These are phyloP conservation scores for Lactifluus subvellereus DNA, from an alignment of 768 basidiomycete species.

Conservation along the genomic window DNA sequence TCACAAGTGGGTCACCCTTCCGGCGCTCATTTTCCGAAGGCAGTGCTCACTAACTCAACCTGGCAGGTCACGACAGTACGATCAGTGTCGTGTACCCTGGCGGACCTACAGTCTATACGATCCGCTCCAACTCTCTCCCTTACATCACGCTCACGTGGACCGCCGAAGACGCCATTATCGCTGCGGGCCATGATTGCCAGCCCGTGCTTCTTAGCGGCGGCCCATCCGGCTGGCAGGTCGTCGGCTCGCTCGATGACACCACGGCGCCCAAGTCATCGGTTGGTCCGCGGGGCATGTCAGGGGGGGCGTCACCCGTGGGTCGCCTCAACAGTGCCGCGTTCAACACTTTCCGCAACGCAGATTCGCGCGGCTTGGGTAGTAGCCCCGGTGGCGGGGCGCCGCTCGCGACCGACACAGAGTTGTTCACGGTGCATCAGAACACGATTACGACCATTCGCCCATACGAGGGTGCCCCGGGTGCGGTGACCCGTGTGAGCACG, in stretches of 20 bases:
- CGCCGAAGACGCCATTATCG: conserved; percentile 73
- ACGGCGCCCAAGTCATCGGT: conserved; percentile 41
- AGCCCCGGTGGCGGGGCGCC: conserved; percentile 31
- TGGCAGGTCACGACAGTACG: conserved; percentile 87
- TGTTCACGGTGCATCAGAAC: conserved; percentile 94
- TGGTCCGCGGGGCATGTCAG: conserved; percentile 42
- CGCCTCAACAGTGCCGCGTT: conserved; percentile 91
- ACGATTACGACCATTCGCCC: conserved; percentile 89
- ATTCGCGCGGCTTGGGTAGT: conserved; percentile 56
- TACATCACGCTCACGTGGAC: conserved; percentile 83
- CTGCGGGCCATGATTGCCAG: conserved; percentile 97
- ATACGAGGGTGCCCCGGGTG: conserved; percentile 54
- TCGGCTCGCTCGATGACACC: conserved; percentile 84
- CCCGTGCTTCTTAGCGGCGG: conserved; percentile 81
- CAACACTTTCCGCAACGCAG: conserved; percentile 89
- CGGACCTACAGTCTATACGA: conserved; percentile 62
- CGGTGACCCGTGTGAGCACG: conserved; percentile 76
- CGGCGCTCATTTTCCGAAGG: neutral
- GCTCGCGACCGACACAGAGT: conserved; percentile 56
- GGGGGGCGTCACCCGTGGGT: conserved; percentile 41
- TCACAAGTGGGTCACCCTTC: conserved; percentile 64
- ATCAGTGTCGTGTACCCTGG: conserved; percentile 89
- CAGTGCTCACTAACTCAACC: conserved; percentile 15
- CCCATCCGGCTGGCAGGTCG: conserved; percentile 68
- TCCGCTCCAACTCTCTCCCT: conserved; percentile 75